These are phyloP conservation scores for Fraxinus pennsylvanica DNA, from an alignment of 257 asterid species.

Conservation along the genomic window DNA sequence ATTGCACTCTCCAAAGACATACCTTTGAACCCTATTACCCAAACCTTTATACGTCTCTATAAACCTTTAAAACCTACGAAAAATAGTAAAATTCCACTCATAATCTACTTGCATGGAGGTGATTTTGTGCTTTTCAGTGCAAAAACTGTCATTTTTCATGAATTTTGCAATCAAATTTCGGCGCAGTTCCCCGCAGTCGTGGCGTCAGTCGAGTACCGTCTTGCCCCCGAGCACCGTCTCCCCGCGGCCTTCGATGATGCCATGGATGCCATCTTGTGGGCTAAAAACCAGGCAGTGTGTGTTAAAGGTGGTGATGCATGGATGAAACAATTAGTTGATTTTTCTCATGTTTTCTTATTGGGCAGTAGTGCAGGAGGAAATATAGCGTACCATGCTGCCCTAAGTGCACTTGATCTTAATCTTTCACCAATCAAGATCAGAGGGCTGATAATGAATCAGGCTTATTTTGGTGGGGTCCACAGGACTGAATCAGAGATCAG, in stretches of 20 bases:
- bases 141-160: slow-evolving; percentile 31
- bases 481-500: slow-evolving; percentile 56
- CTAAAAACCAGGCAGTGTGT: slow-evolving; percentile 33
- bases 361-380: slow-evolving; percentile 72
- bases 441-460: slow-evolving; percentile 60
- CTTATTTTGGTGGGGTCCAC: slow-evolving; percentile 57
- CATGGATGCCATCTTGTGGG: slow-evolving; percentile 59
- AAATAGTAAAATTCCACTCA: slow-evolving; percentile 45
- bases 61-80: slow-evolving; percentile 41
- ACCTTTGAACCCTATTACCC: slow-evolving; percentile 50
- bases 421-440: slow-evolving; percentile 46
- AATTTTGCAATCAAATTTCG: slow-evolving; percentile 38
- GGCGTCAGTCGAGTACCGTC: slow-evolving; percentile 64
- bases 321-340: slow-evolving; percentile 48
- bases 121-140: slow-evolving; percentile 54
- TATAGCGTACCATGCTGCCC: slow-evolving; percentile 46
- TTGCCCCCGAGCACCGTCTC: slow-evolving; percentile 73
- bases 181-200: slow-evolving; percentile 51
- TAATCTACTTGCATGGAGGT: slow-evolving; percentile 65
- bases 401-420: slow-evolving; percentile 39
- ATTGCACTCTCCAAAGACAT: slow-evolving; percentile 52
- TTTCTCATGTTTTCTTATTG: slow-evolving; percentile 57
- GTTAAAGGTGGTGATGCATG: slow-evolving; percentile 37
- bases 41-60: slow-evolving; percentile 59
- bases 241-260: slow-evolving; percentile 84